Evolutionary conservation across 106 monocot genomes (phyloP).

Genomic region (Posidonia australis): DNA sequence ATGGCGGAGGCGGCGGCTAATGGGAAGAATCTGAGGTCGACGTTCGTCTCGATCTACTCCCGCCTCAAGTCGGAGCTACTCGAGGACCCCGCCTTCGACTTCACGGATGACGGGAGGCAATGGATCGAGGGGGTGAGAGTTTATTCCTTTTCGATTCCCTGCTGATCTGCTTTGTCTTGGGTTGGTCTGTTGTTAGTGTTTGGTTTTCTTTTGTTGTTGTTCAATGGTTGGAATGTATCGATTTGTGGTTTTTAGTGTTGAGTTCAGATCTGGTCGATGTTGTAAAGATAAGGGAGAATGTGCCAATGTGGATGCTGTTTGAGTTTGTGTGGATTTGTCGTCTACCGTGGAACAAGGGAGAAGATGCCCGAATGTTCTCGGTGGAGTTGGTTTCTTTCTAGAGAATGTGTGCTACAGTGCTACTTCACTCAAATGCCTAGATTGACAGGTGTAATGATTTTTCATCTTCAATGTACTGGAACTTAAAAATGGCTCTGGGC

Average conservation of each 20-base stretch:
- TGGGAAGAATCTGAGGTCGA: conserved; percentile 28
- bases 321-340: neutral
- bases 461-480: too few species aligned
- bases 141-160: too few species aligned
- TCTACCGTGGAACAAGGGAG: too few species aligned
- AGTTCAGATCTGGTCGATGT: too few species aligned
- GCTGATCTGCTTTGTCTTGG: neutral
- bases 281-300: neutral
- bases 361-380: too few species aligned
- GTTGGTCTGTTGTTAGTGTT: conserved; percentile 2
- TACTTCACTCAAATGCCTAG: too few species aligned
- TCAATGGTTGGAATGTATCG: too few species aligned
- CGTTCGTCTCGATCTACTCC: conserved; percentile 46
- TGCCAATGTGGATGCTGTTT: neutral
- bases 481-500: too few species aligned
- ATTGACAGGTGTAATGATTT: too few species aligned
- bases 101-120: conserved; percentile 62
- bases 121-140: conserved; percentile 68
- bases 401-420: neutral
- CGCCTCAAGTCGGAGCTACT: conserved; percentile 80
- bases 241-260: too few species aligned
- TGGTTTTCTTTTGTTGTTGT: neutral
- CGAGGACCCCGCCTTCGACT: conserved; percentile 79
- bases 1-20: conserved; percentile 16
- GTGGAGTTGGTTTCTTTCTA: too few species aligned